These are phyloP conservation scores for Aureococcus anophagefferens DNA, from an alignment of 108 stramenopile genomes.

Conservation along the genomic window DNA sequence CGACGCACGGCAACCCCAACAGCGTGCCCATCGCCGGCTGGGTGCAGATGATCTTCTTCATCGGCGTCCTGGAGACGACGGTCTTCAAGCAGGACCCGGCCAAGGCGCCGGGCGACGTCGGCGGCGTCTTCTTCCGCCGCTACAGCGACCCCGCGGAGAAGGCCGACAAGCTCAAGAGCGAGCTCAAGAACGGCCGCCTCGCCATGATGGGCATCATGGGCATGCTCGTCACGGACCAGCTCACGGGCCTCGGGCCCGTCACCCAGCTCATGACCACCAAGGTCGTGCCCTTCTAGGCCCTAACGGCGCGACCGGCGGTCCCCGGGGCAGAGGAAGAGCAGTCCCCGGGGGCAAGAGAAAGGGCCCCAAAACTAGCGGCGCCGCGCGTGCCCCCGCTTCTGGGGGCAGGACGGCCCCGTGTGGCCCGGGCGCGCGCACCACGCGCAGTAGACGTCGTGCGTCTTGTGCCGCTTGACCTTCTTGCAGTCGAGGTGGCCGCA, in stretches of 20 bases:
- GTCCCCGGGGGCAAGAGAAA: too few relatives aligned
- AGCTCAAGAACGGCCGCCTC: conserved; percentile 24
- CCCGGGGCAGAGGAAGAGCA: too few relatives aligned
- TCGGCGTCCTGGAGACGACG: conserved; percentile 53
- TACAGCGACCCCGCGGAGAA: conserved; percentile 29
- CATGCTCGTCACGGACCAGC: neutral
- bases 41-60: conserved; percentile 64
- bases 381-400: too few relatives aligned
- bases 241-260: neutral
- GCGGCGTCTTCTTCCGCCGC: neutral
- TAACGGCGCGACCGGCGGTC: too few relatives aligned
- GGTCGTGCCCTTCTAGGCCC: too few relatives aligned
- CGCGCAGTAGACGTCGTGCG: neutral
- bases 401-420: neutral
- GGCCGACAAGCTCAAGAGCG: conserved; percentile 21
- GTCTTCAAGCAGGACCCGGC: neutral
- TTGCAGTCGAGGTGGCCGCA: neutral
- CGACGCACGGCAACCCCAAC: conserved; percentile 29
- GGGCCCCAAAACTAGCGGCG: too few relatives aligned
- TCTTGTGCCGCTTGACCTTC: too few relatives aligned
- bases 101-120: conserved; percentile 21
- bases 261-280: neutral
- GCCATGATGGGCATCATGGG: neutral
- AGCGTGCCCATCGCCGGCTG: conserved; percentile 59
- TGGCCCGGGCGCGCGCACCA: neutral